Conservation (phyloP, 768 basidiomycete genomes). For the Austroboletus festivus region DNA sequence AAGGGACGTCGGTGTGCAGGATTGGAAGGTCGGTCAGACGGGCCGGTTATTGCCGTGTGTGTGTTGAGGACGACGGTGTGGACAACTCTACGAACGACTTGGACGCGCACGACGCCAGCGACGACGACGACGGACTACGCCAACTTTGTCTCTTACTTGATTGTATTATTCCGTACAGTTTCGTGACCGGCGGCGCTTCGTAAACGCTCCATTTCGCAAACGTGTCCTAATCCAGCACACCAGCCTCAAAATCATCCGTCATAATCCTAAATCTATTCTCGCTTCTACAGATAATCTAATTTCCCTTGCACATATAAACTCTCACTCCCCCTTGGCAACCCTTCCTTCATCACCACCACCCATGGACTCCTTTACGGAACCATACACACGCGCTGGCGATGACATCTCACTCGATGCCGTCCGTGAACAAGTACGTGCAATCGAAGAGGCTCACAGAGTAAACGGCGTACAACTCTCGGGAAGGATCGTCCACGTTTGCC, state of each 20-base stretch:
- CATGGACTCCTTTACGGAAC: conserved; percentile 76
- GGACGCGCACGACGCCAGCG: conserved; percentile 3
- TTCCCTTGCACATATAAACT: conserved; percentile 20
- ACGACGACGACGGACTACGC: neutral
- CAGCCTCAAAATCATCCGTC: conserved; percentile 19
- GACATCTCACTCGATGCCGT: conserved; percentile 71
- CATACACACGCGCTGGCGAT: conserved; percentile 61
- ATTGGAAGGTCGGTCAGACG: conserved; percentile 16
- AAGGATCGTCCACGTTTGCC: conserved; percentile 88
- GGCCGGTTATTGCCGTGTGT: conserved; percentile 22
- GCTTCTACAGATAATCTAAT: conserved; percentile 28
- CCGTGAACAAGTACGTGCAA: conserved; percentile 62
- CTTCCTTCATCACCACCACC: conserved; percentile 2
- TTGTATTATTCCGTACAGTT: neutral
- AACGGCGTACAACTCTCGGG: conserved; percentile 77
- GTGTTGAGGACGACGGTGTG: neutral
- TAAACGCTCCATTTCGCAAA: neutral
- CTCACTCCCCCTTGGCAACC: neutral
- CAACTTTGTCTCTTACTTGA: too few species aligned
- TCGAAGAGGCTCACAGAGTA: conserved; percentile 69
- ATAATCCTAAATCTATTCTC: conserved; percentile 22
- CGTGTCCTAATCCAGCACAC: conserved; percentile 28
- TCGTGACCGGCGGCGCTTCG: neutral
- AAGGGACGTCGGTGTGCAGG: conserved; percentile 3
- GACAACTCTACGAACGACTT: neutral